Conservation (phyloP, 371 early-diverging fungal genomes). For the Smittium mucronatum region DNA sequence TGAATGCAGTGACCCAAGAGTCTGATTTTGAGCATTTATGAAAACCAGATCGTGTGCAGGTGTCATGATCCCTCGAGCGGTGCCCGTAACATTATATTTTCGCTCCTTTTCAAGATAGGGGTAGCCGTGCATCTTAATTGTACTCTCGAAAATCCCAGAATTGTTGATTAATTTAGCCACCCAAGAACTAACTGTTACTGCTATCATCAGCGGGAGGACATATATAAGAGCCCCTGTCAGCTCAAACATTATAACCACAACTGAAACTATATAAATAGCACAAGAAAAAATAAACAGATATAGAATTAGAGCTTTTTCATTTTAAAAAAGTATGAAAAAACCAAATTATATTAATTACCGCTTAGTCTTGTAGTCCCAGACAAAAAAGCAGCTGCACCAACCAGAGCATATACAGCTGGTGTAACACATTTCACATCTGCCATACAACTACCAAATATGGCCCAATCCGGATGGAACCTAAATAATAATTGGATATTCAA, state of each 20-base stretch:
- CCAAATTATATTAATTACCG: not conserved
- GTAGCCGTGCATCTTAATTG: slow-evolving; percentile 64
- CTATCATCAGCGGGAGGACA: slow-evolving; percentile 76
- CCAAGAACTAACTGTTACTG: slow-evolving; percentile 78
- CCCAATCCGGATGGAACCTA: slow-evolving; percentile 40
- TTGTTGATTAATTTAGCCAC: slow-evolving; percentile 63
- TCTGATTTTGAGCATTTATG: slow-evolving; percentile 40
- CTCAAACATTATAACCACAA: slow-evolving; percentile 91
- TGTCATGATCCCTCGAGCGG: slow-evolving; percentile 46
- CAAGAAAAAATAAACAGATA: not conserved
- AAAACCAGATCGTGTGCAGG: slow-evolving; percentile 48
- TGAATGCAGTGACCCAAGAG: slow-evolving; percentile 37
- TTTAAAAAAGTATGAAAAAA: not conserved
- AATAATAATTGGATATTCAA: slow-evolving; percentile 42
- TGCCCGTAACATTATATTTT: slow-evolving; percentile 50
- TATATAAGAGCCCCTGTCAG: slow-evolving; percentile 79
- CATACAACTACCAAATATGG: slow-evolving; percentile 49
- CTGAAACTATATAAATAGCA: slow-evolving; percentile 49
- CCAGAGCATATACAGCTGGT: slow-evolving; percentile 90
- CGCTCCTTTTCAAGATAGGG: slow-evolving; percentile 76
- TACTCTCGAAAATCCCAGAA: slow-evolving; percentile 70
- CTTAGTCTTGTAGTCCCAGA: slow-evolving; percentile 66
- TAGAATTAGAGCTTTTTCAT: not conserved
- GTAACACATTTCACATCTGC: slow-evolving; percentile 63
- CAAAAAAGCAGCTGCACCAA: slow-evolving; percentile 85